A percentile compares a stretch with the other conserved stretches of the same genome.
Conservation (phyloP, 1,284 basidiomycete genomes). For the Volvariella volvacea region DNA sequence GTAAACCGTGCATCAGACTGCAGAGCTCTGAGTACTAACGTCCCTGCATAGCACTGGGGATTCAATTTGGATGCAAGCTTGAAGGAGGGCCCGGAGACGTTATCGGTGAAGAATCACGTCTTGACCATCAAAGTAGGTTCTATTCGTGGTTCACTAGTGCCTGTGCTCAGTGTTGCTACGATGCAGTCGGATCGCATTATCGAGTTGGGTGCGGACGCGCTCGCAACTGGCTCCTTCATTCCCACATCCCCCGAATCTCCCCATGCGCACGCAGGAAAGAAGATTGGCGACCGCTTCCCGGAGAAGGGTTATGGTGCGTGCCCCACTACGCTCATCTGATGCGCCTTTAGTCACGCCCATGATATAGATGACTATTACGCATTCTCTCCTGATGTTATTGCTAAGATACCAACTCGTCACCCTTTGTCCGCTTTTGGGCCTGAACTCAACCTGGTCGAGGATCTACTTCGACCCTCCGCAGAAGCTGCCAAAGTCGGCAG, state of each 20-base stretch:
- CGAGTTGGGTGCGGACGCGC: conserved; percentile 39
- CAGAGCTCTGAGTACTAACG: conserved; percentile 4
- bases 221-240: conserved; percentile 47
- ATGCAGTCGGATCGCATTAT: conserved; percentile 48
- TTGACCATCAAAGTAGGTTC: conserved; percentile 47
- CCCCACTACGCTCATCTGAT: conserved; percentile 1
- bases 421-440: conserved; percentile 26
- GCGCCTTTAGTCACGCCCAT: conserved; percentile 4
- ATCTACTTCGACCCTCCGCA: conserved; percentile 34
- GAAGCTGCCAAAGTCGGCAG: conserved; percentile 14
- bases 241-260: conserved; percentile 38
- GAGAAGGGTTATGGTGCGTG: conserved; percentile 50
- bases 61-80: conserved; percentile 73
- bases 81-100: conserved; percentile 29
- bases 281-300: conserved; percentile 52
- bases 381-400: conserved; percentile 29
- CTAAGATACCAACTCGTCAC: conserved; percentile 29
- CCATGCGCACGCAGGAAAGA: conserved; percentile 44
- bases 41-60: conserved; percentile 58
- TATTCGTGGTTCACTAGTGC: neutral
- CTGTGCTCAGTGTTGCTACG: conserved; percentile 4
- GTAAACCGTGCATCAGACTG: conserved; percentile 3
- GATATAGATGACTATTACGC: conserved; percentile 59
- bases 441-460: conserved; percentile 39
- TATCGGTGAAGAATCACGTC: conserved; percentile 49